phyloP scores from a whole-genome alignment of 2,329 filamentous ascomycete genomes.

The Ophiocordyceps camponoti-floridani region DNA sequence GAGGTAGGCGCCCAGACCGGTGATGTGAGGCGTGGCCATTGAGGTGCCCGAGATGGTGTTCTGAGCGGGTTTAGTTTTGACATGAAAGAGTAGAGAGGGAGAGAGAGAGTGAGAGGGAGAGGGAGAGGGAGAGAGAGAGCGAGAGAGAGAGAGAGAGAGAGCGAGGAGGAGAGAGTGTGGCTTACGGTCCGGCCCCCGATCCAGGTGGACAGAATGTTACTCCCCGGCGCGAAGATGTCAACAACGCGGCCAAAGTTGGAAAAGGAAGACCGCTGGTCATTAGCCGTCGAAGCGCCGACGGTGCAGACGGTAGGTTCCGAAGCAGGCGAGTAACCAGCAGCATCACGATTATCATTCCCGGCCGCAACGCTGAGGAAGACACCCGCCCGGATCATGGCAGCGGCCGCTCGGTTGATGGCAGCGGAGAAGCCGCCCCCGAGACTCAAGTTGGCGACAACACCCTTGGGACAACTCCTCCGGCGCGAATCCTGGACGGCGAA shows the following conservation, averaged over 20 bases:
- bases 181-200: slow-evolving; percentile 17
- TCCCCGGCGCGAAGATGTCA: slow-evolving; percentile 28
- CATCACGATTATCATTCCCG: slow-evolving; percentile 18
- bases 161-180: background rate
- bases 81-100: too few relatives aligned
- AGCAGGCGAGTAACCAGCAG: slow-evolving; percentile 5
- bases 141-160: background rate
- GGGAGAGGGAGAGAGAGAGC: background rate
- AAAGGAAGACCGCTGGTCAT: slow-evolving; percentile 19
- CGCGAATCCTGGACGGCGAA: slow-evolving; percentile 14
- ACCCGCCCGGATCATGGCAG: slow-evolving; percentile 19
- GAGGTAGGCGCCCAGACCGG: slow-evolving; percentile 5
- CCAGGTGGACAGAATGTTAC: slow-evolving; percentile 24
- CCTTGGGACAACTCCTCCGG: slow-evolving; percentile 13
- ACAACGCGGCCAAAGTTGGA: slow-evolving; percentile 24
- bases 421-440: slow-evolving; percentile 24
- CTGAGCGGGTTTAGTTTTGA: too few relatives aligned
- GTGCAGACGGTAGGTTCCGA: slow-evolving; percentile 7
- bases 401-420: slow-evolving; percentile 27
- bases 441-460: slow-evolving; percentile 31
- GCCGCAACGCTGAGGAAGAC: slow-evolving; percentile 32
- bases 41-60: slow-evolving; percentile 18
- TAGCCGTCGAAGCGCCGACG: slow-evolving; percentile 4
- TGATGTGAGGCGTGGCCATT: slow-evolving; percentile 7
- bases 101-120: background rate